Percentiles rank a stretch among this genome's conserved stretches.
phyloP scores from a whole-genome alignment of 1,284 basidiomycete genomes.

The Vanrija pseudolonga region DNA sequence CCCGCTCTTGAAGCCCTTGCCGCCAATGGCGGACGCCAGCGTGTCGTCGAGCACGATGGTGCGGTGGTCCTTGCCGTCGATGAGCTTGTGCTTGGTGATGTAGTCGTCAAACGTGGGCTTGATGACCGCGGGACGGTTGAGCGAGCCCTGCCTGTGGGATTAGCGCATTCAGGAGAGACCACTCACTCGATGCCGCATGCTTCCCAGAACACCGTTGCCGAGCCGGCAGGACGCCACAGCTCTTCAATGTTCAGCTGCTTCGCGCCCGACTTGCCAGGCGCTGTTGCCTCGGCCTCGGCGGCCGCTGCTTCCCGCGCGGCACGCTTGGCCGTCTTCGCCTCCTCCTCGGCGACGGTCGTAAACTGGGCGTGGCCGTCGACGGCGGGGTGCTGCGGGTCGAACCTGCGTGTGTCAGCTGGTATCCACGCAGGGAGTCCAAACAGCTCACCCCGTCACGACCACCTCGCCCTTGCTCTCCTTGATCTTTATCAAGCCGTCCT shows the following conservation, averaged over 20 bases:
- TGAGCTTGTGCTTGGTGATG: conserved; percentile 59
- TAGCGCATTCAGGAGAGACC: conserved; percentile 23
- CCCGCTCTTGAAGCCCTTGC: conserved; percentile 41
- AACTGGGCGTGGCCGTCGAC: conserved; percentile 57
- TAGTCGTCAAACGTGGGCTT: conserved; percentile 64
- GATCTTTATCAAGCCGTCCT: conserved; percentile 64
- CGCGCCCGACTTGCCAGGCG: conserved; percentile 20
- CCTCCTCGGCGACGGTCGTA: conserved; percentile 62
- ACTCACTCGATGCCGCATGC: conserved; percentile 58
- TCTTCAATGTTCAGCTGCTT: conserved; percentile 55
- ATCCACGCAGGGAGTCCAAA: no score
- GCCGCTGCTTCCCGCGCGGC: conserved; percentile 51
- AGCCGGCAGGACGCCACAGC: conserved; percentile 67
- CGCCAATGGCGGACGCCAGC: conserved; percentile 56
- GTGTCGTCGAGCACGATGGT: conserved; percentile 66
- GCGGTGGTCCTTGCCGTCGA: conserved; percentile 63
- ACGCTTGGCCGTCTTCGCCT: conserved; percentile 47
- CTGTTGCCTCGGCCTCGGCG: conserved; percentile 44
- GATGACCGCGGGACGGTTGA: conserved; percentile 22
- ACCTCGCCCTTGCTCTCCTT: conserved; percentile 66
- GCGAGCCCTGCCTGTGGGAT: conserved; percentile 23
- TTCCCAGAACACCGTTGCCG: conserved; percentile 60
- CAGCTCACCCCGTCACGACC: conserved; percentile 30
- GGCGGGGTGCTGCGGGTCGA: conserved; percentile 61
- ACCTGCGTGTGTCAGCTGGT: conserved; percentile 51